Conservation (phyloP, 2,329 filamentous ascomycete genomes). For the Mollisiaceae sp. region DNA sequence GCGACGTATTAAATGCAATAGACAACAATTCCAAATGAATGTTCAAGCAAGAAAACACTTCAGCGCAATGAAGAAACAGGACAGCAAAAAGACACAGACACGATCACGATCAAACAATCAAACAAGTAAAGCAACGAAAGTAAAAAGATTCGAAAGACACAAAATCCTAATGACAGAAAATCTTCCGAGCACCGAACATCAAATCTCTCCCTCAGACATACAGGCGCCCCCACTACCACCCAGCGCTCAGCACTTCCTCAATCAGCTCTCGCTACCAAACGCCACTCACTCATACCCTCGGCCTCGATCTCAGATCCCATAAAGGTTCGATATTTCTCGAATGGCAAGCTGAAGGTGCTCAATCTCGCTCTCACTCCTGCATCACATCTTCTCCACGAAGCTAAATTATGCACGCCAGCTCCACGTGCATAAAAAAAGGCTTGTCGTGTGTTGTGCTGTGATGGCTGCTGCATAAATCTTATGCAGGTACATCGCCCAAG, state of each 20-base stretch:
- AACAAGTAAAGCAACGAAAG: no score
- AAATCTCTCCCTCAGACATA: background rate
- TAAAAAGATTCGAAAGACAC: no score
- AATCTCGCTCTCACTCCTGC: no score
- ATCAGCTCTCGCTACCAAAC: no score
- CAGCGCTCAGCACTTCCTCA: no score
- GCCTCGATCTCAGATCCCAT: no score
- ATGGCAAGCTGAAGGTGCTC: no score
- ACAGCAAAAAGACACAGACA: background rate
- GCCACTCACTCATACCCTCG: no score
- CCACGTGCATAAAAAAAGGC: background rate
- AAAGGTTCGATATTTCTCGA: no score
- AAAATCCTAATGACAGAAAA: no score
- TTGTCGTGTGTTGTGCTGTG: no score
- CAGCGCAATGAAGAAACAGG: background rate
- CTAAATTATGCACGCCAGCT: background rate
- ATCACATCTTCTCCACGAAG: no score
- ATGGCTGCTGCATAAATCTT: background rate
- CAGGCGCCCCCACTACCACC: background rate
- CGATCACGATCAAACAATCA: background rate
- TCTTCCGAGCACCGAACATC: background rate
- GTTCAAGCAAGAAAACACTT: background rate
- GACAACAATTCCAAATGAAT: background rate
- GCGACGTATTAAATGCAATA: background rate
- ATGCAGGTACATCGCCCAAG: background rate